These are phyloP conservation scores for Micromonas pusilla DNA, from an alignment of 139 green algal genomes.

Conservation along the genomic window DNA sequence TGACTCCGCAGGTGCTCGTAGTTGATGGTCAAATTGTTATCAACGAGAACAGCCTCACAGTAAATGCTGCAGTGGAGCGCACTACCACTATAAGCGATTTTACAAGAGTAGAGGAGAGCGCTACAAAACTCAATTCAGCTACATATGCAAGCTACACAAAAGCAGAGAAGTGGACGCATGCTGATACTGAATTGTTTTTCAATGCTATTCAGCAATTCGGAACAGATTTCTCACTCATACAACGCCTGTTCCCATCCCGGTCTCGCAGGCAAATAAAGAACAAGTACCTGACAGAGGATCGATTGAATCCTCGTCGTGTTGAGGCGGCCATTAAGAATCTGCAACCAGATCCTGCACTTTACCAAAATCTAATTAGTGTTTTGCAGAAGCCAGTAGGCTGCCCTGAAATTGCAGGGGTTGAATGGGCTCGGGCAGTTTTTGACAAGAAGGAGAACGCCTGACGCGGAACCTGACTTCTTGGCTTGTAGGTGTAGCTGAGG, in stretches of 20 bases:
- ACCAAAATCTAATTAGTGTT: background rate
- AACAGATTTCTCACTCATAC: slow-evolving; percentile 45
- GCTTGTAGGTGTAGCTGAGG: too few species aligned
- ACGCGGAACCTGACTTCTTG: too few species aligned
- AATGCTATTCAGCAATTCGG: slow-evolving; percentile 42
- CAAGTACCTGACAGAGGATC: slow-evolving; percentile 43
- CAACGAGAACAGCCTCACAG: slow-evolving; percentile 21
- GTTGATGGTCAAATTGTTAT: slow-evolving; percentile 30
- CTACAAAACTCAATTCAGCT: slow-evolving; percentile 30
- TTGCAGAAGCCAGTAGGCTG: slow-evolving; percentile 1
- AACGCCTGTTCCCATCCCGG: slow-evolving; percentile 36
- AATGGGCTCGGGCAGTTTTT: too few species aligned
- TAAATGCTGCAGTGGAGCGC: slow-evolving; percentile 2
- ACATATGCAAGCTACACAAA: slow-evolving; percentile 30
- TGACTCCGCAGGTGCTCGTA: slow-evolving; percentile 12
- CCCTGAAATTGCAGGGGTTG: too few species aligned
- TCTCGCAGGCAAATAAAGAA: slow-evolving; percentile 40
- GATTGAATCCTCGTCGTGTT: slow-evolving; percentile 30
- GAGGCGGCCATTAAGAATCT: slow-evolving; percentile 29
- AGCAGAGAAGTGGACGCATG: slow-evolving; percentile 35
- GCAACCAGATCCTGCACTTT: background rate
- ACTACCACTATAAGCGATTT: slow-evolving; percentile 5
- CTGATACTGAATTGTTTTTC: slow-evolving; percentile 44
- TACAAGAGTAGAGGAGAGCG: slow-evolving; percentile 34
- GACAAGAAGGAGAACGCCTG: too few species aligned